A percentile compares a stretch with the other conserved stretches of the same genome.
phyloP scores from a whole-genome alignment of 805 yeast genomes.

The Suhomyces prunicola region DNA sequence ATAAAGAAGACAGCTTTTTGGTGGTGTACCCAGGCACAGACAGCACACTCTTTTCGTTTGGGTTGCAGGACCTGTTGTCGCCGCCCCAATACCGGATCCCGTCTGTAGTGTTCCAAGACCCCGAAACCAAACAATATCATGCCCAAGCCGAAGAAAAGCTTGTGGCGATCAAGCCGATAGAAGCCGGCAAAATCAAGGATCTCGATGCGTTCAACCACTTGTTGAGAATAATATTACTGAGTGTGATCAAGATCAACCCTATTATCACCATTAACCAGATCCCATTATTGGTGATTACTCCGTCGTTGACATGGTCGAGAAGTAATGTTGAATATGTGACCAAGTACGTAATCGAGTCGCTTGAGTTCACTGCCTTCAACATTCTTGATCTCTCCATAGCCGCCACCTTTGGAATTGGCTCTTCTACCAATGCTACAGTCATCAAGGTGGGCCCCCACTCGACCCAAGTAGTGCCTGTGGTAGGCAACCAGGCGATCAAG shows the following conservation, averaged over 20 bases:
- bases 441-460: constrained; percentile 77
- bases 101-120: constrained; percentile 62
- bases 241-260: constrained; percentile 36
- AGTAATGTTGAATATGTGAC: constrained; percentile 65
- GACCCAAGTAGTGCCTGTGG: constrained; percentile 76
- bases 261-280: constrained; percentile 57
- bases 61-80: constrained; percentile 68
- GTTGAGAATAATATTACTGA: constrained; percentile 43
- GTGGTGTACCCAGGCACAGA: constrained; percentile 79
- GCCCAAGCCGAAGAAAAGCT: constrained; percentile 31
- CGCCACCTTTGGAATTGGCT: constrained; percentile 69
- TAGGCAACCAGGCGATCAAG: constrained; percentile 62
- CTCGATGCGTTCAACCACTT: constrained; percentile 68
- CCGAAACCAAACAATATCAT: constrained; percentile 34
- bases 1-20: constrained; percentile 42
- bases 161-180: constrained; percentile 59
- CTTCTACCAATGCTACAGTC: constrained; percentile 62
- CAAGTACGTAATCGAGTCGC: constrained; percentile 68
- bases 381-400: constrained; percentile 67
- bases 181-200: constrained; percentile 60
- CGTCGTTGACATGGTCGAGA: constrained; percentile 65
- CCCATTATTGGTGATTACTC: constrained; percentile 67
- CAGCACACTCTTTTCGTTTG: constrained; percentile 73
- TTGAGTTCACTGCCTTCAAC: constrained; percentile 71
- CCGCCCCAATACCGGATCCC: constrained; percentile 78